A percentile compares a stretch with the other conserved stretches of the same genome.
phyloP scores from a whole-genome alignment of 495 filamentous ascomycete genomes.

The Aspergillus steynii region DNA sequence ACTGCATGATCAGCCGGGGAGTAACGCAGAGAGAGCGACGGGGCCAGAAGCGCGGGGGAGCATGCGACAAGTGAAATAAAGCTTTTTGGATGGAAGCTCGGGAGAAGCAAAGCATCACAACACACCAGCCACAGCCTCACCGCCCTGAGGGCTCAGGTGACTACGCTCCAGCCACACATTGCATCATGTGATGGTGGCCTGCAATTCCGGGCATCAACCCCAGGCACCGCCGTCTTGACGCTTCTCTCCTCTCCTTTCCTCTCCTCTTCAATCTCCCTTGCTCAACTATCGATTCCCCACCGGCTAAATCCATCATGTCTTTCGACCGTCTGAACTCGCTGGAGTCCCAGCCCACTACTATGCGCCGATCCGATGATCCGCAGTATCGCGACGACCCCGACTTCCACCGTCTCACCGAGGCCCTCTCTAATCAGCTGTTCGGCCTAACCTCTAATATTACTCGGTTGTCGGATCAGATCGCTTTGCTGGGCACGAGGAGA shows the following conservation, averaged over 20 bases:
- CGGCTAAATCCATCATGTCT: slow-evolving; percentile 62
- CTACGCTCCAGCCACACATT: slow-evolving; percentile 13
- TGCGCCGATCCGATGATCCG: slow-evolving; percentile 68
- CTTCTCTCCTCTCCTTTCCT: slow-evolving; percentile 6
- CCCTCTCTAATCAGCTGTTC: slow-evolving; percentile 83
- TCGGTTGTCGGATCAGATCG: slow-evolving; percentile 75
- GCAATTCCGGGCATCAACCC: slow-evolving; percentile 28
- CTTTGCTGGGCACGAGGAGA: slow-evolving; percentile 80
- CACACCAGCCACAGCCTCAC: slow-evolving; percentile 34
- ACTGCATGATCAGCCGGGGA: slow-evolving; percentile 39
- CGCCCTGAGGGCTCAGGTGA: slow-evolving; percentile 27
- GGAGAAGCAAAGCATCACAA: slow-evolving; percentile 37
- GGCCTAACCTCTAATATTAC: slow-evolving; percentile 83
- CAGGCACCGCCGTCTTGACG: slow-evolving; percentile 19
- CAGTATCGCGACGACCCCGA: slow-evolving; percentile 85
- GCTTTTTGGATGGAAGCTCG: neutral
- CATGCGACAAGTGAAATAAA: slow-evolving; percentile 1
- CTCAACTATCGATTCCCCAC: slow-evolving; percentile 6
- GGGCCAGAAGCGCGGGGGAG: slow-evolving; percentile 5
- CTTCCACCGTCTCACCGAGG: slow-evolving; percentile 77
- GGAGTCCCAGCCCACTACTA: slow-evolving; percentile 75
- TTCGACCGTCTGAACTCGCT: slow-evolving; percentile 83
- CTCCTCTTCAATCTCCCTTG: slow-evolving; percentile 10
- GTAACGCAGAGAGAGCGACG: slow-evolving; percentile 8
- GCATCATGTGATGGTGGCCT: slow-evolving; percentile 41